These are phyloP conservation scores for Yarrowia phangngaensis DNA, from an alignment of 805 yeast species.

Conservation along the genomic window DNA sequence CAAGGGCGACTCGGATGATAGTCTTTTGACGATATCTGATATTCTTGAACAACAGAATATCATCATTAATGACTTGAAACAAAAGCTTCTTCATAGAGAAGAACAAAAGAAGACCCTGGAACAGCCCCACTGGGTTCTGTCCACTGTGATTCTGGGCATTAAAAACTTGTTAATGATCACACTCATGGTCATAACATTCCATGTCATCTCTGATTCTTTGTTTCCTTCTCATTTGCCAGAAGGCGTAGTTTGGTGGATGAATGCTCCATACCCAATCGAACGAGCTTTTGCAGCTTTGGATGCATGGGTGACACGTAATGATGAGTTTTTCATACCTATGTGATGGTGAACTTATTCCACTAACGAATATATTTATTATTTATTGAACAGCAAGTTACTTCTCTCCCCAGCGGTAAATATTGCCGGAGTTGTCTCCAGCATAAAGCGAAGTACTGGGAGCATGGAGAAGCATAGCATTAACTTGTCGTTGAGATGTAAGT, in stretches of 20 bases:
- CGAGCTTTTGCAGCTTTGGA: constrained; percentile 10
- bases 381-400: not conserved
- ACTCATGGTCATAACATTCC: not conserved
- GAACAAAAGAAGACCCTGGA: not conserved
- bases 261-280: constrained; percentile 6
- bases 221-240: constrained; percentile 12
- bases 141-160: not conserved
- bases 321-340: constrained; percentile 15
- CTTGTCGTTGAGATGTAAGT: not conserved
- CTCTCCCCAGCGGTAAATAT: constrained; percentile 22
- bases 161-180: not conserved
- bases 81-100: constrained; percentile 2
- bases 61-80: constrained; percentile 13
- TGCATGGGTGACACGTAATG: constrained; percentile 16
- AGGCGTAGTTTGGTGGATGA: constrained; percentile 23
- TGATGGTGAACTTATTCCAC: not conserved
- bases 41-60: constrained; percentile 12
- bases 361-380: not conserved
- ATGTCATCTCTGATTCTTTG: constrained; percentile 8
- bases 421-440: constrained; percentile 24
- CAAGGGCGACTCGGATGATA: not conserved
- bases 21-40: constrained; percentile 4
- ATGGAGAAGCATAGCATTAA: constrained; percentile 18
- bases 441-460: constrained; percentile 22
- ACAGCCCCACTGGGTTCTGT: not conserved